Conservation (phyloP, 345 rosid species). For the Pseudoturritis turrita region DNA sequence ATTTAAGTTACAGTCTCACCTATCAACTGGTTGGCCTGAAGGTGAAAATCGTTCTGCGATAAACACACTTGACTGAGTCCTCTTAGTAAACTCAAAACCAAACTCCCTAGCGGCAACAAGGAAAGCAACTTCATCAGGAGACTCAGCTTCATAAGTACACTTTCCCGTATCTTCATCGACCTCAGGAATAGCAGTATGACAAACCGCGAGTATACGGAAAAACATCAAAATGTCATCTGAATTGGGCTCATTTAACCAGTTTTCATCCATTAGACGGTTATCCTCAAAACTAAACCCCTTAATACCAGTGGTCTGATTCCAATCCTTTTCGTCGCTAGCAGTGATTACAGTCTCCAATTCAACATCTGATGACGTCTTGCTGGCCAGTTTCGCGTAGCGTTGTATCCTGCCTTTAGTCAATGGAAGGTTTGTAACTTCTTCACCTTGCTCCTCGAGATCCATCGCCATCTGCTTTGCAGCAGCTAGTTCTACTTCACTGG, state of each 20-base stretch:
- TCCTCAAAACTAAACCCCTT: constrained; percentile 72
- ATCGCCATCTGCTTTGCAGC: constrained; percentile 49
- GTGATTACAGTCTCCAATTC: constrained; percentile 76
- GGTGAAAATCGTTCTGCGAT: constrained; percentile 44
- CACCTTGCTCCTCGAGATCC: constrained; percentile 42
- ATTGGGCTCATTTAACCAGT: constrained; percentile 49
- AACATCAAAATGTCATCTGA: constrained; percentile 49
- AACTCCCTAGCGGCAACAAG: constrained; percentile 71
- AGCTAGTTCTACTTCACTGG: constrained; percentile 60
- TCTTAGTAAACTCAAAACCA: constrained; percentile 56
- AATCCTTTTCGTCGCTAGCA: constrained; percentile 42
- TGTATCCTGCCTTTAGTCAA: constrained; percentile 9
- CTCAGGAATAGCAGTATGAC: constrained; percentile 70
- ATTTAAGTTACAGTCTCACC: constrained; percentile 34
- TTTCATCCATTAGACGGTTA: constrained; percentile 48
- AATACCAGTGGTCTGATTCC: constrained; percentile 19
- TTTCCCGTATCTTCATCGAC: constrained; percentile 43
- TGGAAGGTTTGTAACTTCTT: background rate
- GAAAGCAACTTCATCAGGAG: constrained; percentile 81
- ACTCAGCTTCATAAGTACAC: constrained; percentile 77
- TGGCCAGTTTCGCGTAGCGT: constrained; percentile 23
- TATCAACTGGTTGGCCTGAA: constrained; percentile 41
- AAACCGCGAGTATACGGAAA: constrained; percentile 62
- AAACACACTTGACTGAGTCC: constrained; percentile 62
- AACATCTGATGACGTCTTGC: constrained; percentile 45